These are phyloP conservation scores for Psilocybe sp. DNA, from an alignment of 768 basidiomycete genomes.

Conservation along the genomic window DNA sequence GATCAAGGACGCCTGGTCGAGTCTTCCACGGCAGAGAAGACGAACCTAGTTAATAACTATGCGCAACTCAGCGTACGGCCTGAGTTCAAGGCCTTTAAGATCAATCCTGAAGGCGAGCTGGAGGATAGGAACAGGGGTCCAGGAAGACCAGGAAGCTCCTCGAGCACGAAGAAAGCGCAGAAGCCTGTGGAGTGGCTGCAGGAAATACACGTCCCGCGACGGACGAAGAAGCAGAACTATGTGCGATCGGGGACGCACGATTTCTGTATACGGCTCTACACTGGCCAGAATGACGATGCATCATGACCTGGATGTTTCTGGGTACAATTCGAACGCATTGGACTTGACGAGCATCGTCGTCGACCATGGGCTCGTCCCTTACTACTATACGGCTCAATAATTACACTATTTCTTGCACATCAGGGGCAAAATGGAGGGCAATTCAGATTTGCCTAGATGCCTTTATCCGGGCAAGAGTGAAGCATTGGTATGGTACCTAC, in stretches of 20 bases:
- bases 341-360: no score
- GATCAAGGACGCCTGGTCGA: background rate
- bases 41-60: slow-evolving; percentile 13
- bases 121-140: background rate
- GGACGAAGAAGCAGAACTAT: slow-evolving; percentile 21
- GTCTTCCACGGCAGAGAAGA: background rate
- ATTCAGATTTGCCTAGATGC: no score
- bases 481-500: no score
- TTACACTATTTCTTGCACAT: no score
- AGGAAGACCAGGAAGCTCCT: background rate
- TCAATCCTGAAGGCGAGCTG: slow-evolving; percentile 9
- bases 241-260: slow-evolving; percentile 21
- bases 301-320: background rate
- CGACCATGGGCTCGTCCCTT: no score
- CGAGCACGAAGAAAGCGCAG: background rate
- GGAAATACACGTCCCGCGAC: slow-evolving; percentile 15
- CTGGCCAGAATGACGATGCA: slow-evolving; percentile 12
- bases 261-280: slow-evolving; percentile 18
- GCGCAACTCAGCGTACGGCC: slow-evolving; percentile 18
- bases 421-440: no score
- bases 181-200: slow-evolving; percentile 14
- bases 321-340: background rate
- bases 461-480: no score
- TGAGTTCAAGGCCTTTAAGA: slow-evolving; percentile 18
- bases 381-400: no score